Evolutionary conservation across 2,329 filamentous ascomycete species (phyloP), one percentile per base, ranked within the genome.

Genomic region (Raffaelea deltoideospora): DNA sequence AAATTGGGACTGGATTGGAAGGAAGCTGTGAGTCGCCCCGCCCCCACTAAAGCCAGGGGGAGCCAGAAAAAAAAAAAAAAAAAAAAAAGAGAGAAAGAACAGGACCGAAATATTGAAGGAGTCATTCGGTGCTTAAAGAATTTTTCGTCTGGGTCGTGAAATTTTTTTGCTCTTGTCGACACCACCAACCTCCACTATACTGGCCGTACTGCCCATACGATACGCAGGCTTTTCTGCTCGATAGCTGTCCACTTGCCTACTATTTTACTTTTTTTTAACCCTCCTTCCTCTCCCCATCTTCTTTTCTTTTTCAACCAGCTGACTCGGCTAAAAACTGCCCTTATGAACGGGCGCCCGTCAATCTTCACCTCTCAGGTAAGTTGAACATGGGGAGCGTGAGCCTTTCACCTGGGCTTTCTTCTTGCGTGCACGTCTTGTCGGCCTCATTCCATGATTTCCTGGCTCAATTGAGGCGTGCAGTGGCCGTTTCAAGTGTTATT

Each of bases 261-360:
- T n/a, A n/a, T 30, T 19, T 30, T n/a, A 24, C 30, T 40, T 41
- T 33, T 41, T 39, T 37, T 31, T 31, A 5, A 22, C 40, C 30
- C 36, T 38, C 31, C 37, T 18, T 31, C 26, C 29, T 18, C 30
- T 43, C 37, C 31, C 28, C 35, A 13, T 33, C 24, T 27, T 23
- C 35, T 14, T 35, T 18, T 20, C 17, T 14, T 24, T 14, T 28
- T 43, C 43, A 45, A 41, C 48, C 50, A 49, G 56, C 51, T 55
- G 53, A 47, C 46, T 49, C 47, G 48, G 47, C 40, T 53, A 50
- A 60, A 68, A 61, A n/a, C 68, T 67, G 79, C 76, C 69, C 77
- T 78, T 79, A 86, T 86, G 80, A 80, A 77, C 79, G 79, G 79
- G 69, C 77, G 78, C 72, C 69, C 72, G 64, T 84, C 81, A 61